These are phyloP conservation scores for Inga leiocalycina DNA, from an alignment of 306 rosid species.

Conservation along the genomic window DNA sequence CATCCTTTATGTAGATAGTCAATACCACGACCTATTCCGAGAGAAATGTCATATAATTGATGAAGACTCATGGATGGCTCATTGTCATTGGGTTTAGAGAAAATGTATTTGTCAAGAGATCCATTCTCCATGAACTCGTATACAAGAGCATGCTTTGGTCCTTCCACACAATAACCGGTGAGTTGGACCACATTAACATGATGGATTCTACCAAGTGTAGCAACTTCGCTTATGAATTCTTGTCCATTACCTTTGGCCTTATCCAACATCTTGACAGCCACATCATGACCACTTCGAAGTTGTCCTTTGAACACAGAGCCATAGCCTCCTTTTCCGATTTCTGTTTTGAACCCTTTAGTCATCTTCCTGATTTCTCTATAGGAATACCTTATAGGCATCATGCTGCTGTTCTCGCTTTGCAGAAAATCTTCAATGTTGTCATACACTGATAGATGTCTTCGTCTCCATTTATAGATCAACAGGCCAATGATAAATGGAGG, in stretches of 20 bases:
- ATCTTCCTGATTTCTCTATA: conserved; percentile 12
- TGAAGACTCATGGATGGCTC: background rate
- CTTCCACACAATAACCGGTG: background rate
- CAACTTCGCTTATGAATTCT: conserved; percentile 24
- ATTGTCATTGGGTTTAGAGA: background rate
- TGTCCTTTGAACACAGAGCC: conserved; percentile 35
- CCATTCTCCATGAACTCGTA: conserved; percentile 30
- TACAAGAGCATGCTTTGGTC: background rate
- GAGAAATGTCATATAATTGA: conserved; percentile 10
- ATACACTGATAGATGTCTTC: background rate
- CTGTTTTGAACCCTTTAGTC: background rate
- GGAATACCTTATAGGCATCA: conserved; percentile 8
- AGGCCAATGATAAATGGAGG: background rate
- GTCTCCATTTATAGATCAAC: background rate
- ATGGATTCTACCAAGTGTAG: conserved; percentile 35
- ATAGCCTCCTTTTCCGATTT: conserved; percentile 21
- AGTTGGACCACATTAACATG: conserved; percentile 35
- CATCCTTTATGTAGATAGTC: background rate
- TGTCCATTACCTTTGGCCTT: conserved; percentile 26
- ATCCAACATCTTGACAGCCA: conserved; percentile 34
- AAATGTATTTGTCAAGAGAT: conserved; percentile 15
- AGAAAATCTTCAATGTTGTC: background rate
- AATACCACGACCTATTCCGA: conserved; percentile 26
- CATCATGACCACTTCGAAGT: background rate
- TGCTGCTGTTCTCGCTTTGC: background rate